phyloP scores from a whole-genome alignment of 176 grass and related monocot genomes.

The Carex pumila region DNA sequence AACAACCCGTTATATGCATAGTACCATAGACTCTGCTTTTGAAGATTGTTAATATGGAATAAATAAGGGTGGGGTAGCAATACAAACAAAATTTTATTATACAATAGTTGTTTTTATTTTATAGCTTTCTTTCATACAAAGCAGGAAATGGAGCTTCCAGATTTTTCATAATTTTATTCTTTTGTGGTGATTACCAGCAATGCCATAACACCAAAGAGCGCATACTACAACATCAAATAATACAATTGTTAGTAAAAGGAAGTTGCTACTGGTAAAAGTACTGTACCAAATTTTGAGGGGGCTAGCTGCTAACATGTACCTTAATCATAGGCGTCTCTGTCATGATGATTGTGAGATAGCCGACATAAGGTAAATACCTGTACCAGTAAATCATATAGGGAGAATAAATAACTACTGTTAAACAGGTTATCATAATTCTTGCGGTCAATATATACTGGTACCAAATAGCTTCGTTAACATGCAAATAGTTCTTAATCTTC shows the following conservation, averaged over 20 bases:
- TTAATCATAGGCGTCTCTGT: conserved; percentile 28
- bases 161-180: conserved; percentile 4
- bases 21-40: no score
- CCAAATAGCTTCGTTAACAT: background rate
- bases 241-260: background rate
- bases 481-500: background rate
- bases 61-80: background rate
- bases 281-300: background rate
- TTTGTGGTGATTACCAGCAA: conserved; percentile 19
- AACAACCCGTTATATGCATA: no score
- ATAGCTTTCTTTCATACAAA: background rate
- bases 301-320: background rate
- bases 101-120: background rate
- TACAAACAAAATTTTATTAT: background rate
- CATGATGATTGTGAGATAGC: conserved; percentile 33
- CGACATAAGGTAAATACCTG: conserved; percentile 34
- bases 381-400: background rate
- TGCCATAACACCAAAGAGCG: conserved; percentile 13
- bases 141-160: background rate
- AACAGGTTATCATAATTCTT: background rate
- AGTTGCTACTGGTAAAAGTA: background rate
- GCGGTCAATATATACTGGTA: background rate
- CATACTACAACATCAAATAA: conserved; percentile 21
- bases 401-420: background rate
- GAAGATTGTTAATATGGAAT: background rate